Base-by-base conservation (phyloP, 805 yeast species). In the Saturnispora hagleri region DNA sequence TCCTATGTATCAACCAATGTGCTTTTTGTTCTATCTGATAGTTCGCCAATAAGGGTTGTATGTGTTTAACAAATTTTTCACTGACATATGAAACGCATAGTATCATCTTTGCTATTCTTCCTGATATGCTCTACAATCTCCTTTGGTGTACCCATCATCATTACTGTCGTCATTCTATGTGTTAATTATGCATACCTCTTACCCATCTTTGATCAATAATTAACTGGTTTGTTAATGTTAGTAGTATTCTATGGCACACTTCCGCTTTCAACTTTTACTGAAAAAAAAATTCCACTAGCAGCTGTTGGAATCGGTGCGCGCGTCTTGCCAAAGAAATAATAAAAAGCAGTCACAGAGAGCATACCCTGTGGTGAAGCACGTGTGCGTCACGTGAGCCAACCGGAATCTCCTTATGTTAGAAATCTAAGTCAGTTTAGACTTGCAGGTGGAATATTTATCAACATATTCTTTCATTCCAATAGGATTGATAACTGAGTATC, bases 201-300 rank as follows among this genome's bases (percentile, higher is more conserved):
- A 73, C 77, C 77, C 77, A 73, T 73, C 65, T 70, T 72, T 64
- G 59, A 59, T 60, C 60, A 64, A 53, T 52, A 50, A 54, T 51
- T 38, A 35, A 46, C 48, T 44, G 40, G 27, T 50, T 28, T 27
- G 38, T 43, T 20, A 26, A 40, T 33, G 41, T n/a, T 31, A n/a
- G 22, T 9, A 40, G 27, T 12, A 28, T 15, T 47, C 22, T 18
- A 28, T 17, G 40, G 9, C 40, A 28, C 20, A 27, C 17, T 47
- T 38, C 10, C 38, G 28, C 24, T 13, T 26, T 31, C 35, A 41
- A 41, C 44, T 41, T 26, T 33, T 35, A 31, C 28, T 27, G 31
- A 28, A 20, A 40, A 47, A 47, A 47, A 47, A 40, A 40, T 12
- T 40, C 31, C 31, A 38, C 22, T 38, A 38, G 13, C 22, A 18